Base-by-base conservation (phyloP, 768 basidiomycete species). In the Mycena pura region DNA sequence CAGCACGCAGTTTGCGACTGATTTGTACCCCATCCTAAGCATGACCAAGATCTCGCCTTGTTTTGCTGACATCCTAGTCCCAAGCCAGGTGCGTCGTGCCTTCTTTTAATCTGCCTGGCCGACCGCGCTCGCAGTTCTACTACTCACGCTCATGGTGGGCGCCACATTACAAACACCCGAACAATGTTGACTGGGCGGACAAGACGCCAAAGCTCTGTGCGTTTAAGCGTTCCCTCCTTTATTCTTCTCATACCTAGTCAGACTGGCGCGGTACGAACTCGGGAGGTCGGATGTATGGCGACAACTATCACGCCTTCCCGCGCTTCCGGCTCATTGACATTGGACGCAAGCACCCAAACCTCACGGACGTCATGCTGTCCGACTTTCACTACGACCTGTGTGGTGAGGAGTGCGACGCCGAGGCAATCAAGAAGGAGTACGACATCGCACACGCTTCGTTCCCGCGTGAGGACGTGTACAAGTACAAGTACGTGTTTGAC, bases 61-160 rank as follows among this genome's bases (percentile, higher is more conserved):
- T 29, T 67, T 67, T 38, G 40, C 63, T 1, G 66, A 67, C n/a
- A 67, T 67, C 22, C 63, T 67, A 25, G 60, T 67, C n/a, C 66
- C 66, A 9, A 64, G 56, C 43, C 59, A 64, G 62, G 62, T 60
- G 6, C 25, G 58, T 50, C 27, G 13, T 8, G n/a, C 8, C 10
- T 19, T 27, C 29, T 34, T 5, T n/a, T n/a, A n/a, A 5, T 29
- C 22, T 2, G 27, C 15, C n/a, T 21, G 17, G 11, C 43, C 3
- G 45, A 17, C 24, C 28, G 10, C 3, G 21, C 21, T 7, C 14
- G 2, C 21, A 65, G 64, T 66, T 62, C 38, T 62, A 66, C 48
- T 66, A 66, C 43, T 32, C 41, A 21, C 51, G 59, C 57, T 62
- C 56, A 9, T 27, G 43, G 40, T 66, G 64, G 64, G 13, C 57